Conservation (phyloP, 495 filamentous ascomycete species). For the Trypethelium eluteriae region DNA sequence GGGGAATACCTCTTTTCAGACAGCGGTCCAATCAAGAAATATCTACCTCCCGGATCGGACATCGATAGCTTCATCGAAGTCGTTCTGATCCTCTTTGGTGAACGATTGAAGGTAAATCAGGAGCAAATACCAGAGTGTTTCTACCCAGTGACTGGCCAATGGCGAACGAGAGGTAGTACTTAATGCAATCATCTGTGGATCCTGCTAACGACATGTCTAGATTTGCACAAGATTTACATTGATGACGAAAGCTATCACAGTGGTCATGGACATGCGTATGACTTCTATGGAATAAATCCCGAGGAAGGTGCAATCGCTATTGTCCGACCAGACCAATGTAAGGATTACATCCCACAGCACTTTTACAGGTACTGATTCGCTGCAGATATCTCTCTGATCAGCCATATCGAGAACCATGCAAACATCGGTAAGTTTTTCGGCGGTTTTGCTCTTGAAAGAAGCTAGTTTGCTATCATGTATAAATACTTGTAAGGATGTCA, state of each 20-base stretch:
- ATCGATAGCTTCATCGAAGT: conserved; percentile 55
- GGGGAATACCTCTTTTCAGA: conserved; percentile 7
- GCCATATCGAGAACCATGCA: neutral
- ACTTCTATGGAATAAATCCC: conserved; percentile 50
- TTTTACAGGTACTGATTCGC: neutral
- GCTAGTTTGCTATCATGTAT: neutral
- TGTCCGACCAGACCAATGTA: conserved; percentile 13
- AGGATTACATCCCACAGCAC: neutral
- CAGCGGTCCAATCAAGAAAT: neutral
- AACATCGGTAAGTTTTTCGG: neutral
- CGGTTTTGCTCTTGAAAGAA: neutral
- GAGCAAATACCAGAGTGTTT: conserved; percentile 53
- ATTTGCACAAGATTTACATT: conserved; percentile 47
- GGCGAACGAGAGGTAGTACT: conserved; percentile 48
- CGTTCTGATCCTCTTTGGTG: conserved; percentile 48
- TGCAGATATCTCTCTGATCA: neutral
- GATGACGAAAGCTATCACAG: conserved; percentile 56
- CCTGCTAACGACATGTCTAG: neutral
- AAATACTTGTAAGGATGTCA: neutral
- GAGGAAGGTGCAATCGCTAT: conserved; percentile 34
- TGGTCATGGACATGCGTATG: conserved; percentile 52
- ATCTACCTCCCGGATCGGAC: conserved; percentile 33
- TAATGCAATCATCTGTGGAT: neutral
- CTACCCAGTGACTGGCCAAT: conserved; percentile 51
- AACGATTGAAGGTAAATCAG: conserved; percentile 48